These are phyloP conservation scores for Yamadazyma mexicana DNA, from an alignment of 1,139 yeast species.

Conservation along the genomic window DNA sequence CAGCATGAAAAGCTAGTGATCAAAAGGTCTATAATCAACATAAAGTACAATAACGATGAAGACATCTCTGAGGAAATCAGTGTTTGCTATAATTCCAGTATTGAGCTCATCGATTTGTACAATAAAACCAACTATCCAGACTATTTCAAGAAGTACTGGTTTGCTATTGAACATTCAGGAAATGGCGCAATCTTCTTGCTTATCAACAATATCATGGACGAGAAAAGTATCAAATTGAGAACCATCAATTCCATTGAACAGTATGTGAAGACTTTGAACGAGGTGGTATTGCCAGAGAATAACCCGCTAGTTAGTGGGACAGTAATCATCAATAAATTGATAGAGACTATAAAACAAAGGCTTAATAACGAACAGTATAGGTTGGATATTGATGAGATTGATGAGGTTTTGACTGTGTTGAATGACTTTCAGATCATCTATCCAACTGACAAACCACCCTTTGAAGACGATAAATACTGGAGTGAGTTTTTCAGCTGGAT, in stretches of 20 bases:
- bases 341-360: slow-evolving; percentile 9
- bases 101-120: slow-evolving; percentile 10
- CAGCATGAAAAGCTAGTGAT: slow-evolving; percentile 11
- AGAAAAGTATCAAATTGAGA: slow-evolving; percentile 2
- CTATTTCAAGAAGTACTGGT: slow-evolving; percentile 16
- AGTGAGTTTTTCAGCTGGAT: slow-evolving; percentile 12
- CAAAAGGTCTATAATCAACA: slow-evolving; percentile 5
- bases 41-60: slow-evolving; percentile 5
- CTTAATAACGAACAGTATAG: slow-evolving; percentile 7
- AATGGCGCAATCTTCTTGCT: slow-evolving; percentile 15
- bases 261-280: slow-evolving; percentile 3
- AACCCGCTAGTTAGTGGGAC: slow-evolving; percentile 8
- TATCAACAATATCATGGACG: slow-evolving; percentile 12
- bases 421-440: slow-evolving; percentile 10
- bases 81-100: slow-evolving; percentile 7
- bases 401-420: slow-evolving; percentile 4
- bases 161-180: slow-evolving; percentile 13
- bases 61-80: slow-evolving; percentile 7
- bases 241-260: slow-evolving; percentile 7
- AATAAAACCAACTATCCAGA: slow-evolving; percentile 10
- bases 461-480: slow-evolving; percentile 10
- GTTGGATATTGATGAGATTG: slow-evolving; percentile 10
- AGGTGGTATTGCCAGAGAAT: not conserved
- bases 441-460: not conserved
- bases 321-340: slow-evolving; percentile 6